These are phyloP conservation scores for Malus fusca DNA, from an alignment of 306 rosid genomes.

Conservation along the genomic window DNA sequence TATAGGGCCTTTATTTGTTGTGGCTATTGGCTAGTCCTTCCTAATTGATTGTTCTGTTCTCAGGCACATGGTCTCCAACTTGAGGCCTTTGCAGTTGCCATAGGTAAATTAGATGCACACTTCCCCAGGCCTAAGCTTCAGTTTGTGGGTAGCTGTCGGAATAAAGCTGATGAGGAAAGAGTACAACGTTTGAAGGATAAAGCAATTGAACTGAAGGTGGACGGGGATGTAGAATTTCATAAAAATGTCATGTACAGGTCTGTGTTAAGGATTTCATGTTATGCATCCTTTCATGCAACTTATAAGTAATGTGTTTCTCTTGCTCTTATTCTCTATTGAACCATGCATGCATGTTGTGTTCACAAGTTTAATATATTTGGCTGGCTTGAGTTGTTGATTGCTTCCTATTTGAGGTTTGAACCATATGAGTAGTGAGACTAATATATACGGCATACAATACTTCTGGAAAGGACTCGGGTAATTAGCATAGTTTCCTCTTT, in stretches of 20 bases:
- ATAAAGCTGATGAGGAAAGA: constrained; percentile 75
- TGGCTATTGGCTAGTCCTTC: constrained; percentile 11
- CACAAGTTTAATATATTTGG: neutral
- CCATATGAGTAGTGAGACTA: too few relatives aligned
- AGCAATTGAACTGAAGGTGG: constrained; percentile 66
- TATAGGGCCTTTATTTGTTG: constrained; percentile 26
- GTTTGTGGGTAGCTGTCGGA: constrained; percentile 93
- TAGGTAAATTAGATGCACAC: constrained; percentile 47
- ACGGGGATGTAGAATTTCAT: constrained; percentile 65
- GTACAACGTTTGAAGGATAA: constrained; percentile 53
- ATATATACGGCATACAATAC: too few relatives aligned
- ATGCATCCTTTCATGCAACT: neutral
- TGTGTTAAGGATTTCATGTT: constrained; percentile 17
- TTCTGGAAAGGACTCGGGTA: too few relatives aligned
- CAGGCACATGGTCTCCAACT: constrained; percentile 94
- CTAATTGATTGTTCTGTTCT: constrained; percentile 12
- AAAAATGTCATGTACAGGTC: constrained; percentile 77
- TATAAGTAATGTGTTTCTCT: neutral
- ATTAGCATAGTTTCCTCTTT: too few relatives aligned
- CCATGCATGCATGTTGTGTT: neutral
- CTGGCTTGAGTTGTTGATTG: neutral
- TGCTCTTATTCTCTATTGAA: neutral
- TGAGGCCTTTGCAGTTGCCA: constrained; percentile 79
- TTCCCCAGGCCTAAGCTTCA: constrained; percentile 69
- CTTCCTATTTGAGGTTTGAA: neutral